These are phyloP conservation scores for Metarhizium album DNA, from an alignment of 2,329 filamentous ascomycete genomes.

Conservation along the genomic window DNA sequence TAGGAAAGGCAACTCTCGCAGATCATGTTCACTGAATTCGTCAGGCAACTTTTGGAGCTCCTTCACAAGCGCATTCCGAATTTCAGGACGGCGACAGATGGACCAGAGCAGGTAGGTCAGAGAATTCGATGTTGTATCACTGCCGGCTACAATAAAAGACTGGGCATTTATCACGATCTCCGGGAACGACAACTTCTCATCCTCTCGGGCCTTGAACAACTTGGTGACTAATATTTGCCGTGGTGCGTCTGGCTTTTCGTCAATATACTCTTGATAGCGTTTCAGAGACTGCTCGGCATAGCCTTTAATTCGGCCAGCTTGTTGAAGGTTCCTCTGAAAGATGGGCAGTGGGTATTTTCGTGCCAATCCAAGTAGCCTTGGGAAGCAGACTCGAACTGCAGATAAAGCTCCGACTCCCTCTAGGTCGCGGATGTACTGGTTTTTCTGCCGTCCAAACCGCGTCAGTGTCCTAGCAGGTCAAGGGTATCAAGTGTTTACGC, in stretches of 20 bases:
- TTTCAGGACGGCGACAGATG: slow-evolving; percentile 18
- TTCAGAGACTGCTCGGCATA: slow-evolving; percentile 19
- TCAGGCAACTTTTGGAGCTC: slow-evolving; percentile 25
- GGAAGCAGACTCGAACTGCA: slow-evolving; percentile 18
- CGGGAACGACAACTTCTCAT: slow-evolving; percentile 12
- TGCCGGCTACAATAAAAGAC: slow-evolving; percentile 37
- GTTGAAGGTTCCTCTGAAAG: slow-evolving; percentile 8
- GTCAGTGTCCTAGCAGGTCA: neutral
- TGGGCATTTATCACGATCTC: slow-evolving; percentile 30
- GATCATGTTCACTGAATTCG: slow-evolving; percentile 11
- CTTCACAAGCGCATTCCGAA: slow-evolving; percentile 21
- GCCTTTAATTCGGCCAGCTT: slow-evolving; percentile 8
- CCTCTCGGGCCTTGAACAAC: slow-evolving; percentile 24
- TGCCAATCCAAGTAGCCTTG: slow-evolving; percentile 15
- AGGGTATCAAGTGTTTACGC: slow-evolving; percentile 18
- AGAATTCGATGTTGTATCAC: slow-evolving; percentile 39
- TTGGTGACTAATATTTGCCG: slow-evolving; percentile 26
- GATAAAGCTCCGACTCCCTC: slow-evolving; percentile 14
- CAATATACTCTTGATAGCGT: slow-evolving; percentile 16
- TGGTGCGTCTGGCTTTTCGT: slow-evolving; percentile 10
- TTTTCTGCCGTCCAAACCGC: slow-evolving; percentile 11
- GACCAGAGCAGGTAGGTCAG: slow-evolving; percentile 37
- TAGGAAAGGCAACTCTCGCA: slow-evolving; percentile 25
- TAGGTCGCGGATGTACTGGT: slow-evolving; percentile 29
- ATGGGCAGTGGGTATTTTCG: slow-evolving; percentile 13